Evolutionary conservation across 2,329 filamentous ascomycete species (phyloP).

Genomic region (Trichoderma sp.): DNA sequence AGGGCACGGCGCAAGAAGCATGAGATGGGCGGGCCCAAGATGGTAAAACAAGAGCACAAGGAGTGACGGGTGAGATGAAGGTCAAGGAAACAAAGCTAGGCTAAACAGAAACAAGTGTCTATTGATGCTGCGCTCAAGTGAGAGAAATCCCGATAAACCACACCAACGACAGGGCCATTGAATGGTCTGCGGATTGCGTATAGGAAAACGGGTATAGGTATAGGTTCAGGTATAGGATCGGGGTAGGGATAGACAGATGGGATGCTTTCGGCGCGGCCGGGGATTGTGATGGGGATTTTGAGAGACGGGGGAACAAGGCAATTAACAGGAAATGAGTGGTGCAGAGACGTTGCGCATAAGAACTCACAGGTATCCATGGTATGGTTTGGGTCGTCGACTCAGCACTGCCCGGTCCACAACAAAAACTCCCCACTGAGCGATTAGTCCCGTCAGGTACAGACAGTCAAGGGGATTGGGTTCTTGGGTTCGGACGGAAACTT

Average conservation of each 20-base stretch:
- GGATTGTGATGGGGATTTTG: neutral
- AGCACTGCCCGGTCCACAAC: conserved; percentile 10
- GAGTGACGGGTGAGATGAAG: neutral
- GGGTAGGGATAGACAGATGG: neutral
- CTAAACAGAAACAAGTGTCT: neutral
- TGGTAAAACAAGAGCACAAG: neutral
- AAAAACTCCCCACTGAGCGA: conserved; percentile 8
- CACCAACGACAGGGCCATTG: neutral
- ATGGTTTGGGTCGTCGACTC: neutral
- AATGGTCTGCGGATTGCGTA: neutral
- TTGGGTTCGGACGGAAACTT: neutral
- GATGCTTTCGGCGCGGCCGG: conserved; percentile 1
- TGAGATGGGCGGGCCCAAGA: neutral
- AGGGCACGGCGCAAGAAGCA: conserved; percentile 6
- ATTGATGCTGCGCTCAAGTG: neutral
- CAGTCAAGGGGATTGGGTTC: neutral
- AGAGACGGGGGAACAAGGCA: neutral
- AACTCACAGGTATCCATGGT: conserved; percentile 14
- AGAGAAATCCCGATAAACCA: neutral
- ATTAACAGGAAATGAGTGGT: conserved; percentile 1
- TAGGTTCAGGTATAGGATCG: neutral
- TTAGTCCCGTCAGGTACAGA: conserved; percentile 2
- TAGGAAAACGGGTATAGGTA: neutral
- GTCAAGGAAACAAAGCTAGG: neutral
- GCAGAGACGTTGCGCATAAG: conserved; percentile 6